phyloP scores from a whole-genome alignment of 1,139 yeast genomes.

The Blastobotrys apis region DNA sequence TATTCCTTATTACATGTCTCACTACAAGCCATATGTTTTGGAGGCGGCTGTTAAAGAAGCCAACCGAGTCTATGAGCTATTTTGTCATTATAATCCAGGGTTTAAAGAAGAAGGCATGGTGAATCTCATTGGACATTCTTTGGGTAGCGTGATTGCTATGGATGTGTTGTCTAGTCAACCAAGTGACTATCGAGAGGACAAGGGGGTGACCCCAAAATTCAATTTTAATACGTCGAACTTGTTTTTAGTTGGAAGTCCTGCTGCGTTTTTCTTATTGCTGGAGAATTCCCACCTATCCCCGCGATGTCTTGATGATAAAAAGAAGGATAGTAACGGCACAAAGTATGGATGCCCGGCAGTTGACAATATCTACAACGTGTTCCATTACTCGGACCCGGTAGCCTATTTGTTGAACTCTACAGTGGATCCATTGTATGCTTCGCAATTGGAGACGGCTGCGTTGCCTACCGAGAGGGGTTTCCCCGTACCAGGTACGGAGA shows the following conservation, averaged over 20 bases:
- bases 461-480: conserved; percentile 29
- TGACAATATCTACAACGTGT: conserved; percentile 37
- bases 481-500: conserved; percentile 19
- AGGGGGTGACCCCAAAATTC: conserved; percentile 29
- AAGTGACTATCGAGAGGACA: conserved; percentile 18
- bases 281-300: conserved; percentile 29
- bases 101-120: conserved; percentile 51
- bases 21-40: conserved; percentile 58
- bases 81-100: conserved; percentile 60
- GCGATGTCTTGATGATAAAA: conserved; percentile 22
- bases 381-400: conserved; percentile 41
- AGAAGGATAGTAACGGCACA: conserved; percentile 9
- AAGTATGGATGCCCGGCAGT: conserved; percentile 41
- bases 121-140: conserved; percentile 82
- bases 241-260: conserved; percentile 85
- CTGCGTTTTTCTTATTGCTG: conserved; percentile 60
- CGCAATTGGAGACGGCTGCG: conserved; percentile 27
- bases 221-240: conserved; percentile 69
- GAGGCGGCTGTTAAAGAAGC: conserved; percentile 64
- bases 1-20: conserved; percentile 79
- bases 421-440: conserved; percentile 33
- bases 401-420: conserved; percentile 39
- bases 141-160: conserved; percentile 81
- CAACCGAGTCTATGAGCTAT: conserved; percentile 61
- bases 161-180: conserved; percentile 69